Percentiles rank a stretch among this genome's conserved stretches.
Conservation (phyloP, 1,139 yeast genomes). For the Candida smagusa region DNA sequence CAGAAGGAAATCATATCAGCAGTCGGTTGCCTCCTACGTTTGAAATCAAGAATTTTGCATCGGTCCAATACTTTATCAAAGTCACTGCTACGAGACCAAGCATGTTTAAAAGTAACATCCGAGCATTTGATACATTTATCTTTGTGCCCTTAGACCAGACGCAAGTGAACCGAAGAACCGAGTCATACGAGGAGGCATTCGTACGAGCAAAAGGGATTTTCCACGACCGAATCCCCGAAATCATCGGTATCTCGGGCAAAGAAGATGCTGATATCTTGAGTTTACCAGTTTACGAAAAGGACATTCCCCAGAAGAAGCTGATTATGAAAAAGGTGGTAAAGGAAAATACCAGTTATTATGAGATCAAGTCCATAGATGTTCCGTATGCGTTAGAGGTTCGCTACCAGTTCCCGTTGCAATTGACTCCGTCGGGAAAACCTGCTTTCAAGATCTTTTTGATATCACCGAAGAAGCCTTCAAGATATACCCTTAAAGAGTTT, state of each 20-base stretch:
- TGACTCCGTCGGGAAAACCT: conserved; percentile 42
- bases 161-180: conserved; percentile 20
- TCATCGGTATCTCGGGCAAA: conserved; percentile 32
- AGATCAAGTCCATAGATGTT: conserved; percentile 35
- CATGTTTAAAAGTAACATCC: conserved; percentile 46
- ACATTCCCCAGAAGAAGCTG: not conserved
- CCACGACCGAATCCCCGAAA: conserved; percentile 40
- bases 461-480: conserved; percentile 31
- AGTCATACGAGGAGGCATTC: conserved; percentile 38
- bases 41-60: conserved; percentile 42
- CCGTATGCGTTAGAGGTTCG: conserved; percentile 47
- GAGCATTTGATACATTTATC: conserved; percentile 49
- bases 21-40: conserved; percentile 57
- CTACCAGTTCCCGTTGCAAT: conserved; percentile 43
- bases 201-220: conserved; percentile 40
- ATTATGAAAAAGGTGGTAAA: not conserved
- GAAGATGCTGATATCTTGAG: too few species aligned
- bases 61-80: conserved; percentile 52
- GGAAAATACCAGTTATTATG: conserved; percentile 6
- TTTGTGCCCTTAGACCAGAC: conserved; percentile 52
- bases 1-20: conserved; percentile 27
- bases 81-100: conserved; percentile 59
- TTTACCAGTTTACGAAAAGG: not conserved
- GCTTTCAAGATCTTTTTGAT: conserved; percentile 38
- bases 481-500: conserved; percentile 35